Conservation (phyloP, 73 alveolate genomes). For the Paramecium tetraurelia region DNA sequence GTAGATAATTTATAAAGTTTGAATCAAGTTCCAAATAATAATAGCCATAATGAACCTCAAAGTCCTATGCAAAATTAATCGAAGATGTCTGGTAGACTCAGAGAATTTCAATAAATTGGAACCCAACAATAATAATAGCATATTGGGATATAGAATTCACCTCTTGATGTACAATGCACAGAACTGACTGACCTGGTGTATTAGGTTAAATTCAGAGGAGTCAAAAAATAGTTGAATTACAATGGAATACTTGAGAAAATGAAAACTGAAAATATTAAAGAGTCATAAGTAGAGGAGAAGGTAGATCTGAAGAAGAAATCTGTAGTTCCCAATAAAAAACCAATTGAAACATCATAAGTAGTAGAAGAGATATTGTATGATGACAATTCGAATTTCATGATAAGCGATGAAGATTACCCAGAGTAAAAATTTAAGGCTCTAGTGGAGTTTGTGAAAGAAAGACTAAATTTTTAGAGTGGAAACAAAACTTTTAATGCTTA, state of each 20-base stretch:
- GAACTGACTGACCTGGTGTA: background rate
- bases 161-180: background rate
- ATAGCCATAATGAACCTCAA: background rate
- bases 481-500: slow-evolving; percentile 12
- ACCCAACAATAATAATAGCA: background rate
- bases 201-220: background rate
- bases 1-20: background rate
- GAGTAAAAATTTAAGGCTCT: slow-evolving; percentile 13
- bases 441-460: background rate
- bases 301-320: background rate
- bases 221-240: background rate
- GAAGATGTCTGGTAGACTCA: background rate
- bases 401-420: slow-evolving; percentile 2
- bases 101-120: background rate
- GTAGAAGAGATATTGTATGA: background rate
- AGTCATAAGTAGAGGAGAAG: background rate
- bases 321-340: background rate
- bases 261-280: background rate
- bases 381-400: background rate
- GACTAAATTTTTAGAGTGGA: background rate
- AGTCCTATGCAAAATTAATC: background rate
- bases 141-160: background rate
- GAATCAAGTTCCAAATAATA: background rate
- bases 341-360: background rate
- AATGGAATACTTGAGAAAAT: background rate